Conservation (phyloP, 164 flowering plant species). For the Magnolia kwangsiensis region DNA sequence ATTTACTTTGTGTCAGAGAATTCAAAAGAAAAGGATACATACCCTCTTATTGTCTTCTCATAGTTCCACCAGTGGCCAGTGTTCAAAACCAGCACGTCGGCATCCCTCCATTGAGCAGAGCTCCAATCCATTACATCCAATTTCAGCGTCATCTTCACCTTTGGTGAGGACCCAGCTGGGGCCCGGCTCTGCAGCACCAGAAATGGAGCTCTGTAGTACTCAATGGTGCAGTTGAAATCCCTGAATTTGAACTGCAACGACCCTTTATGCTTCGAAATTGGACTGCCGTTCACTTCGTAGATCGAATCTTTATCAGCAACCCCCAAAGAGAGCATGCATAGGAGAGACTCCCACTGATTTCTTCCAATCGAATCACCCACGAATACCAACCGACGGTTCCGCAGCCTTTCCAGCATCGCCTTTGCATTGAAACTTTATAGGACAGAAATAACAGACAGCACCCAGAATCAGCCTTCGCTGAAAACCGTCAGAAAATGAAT, state of each 20-base stretch:
- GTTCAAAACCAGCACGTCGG: conserved; percentile 83
- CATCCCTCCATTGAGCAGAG: conserved; percentile 68
- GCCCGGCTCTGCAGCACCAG: conserved; percentile 80
- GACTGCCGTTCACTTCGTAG: conserved; percentile 90
- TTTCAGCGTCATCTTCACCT: conserved; percentile 57
- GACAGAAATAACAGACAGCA: not conserved
- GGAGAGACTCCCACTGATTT: conserved; percentile 98
- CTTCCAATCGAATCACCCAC: conserved; percentile 98
- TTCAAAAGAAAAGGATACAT: conserved; percentile 12
- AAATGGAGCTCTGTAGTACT: conserved; percentile 94
- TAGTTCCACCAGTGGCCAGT: conserved; percentile 99
- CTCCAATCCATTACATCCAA: conserved; percentile 92
- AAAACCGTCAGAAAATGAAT: not conserved
- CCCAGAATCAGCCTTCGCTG: not conserved
- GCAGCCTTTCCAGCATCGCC: conserved; percentile 69
- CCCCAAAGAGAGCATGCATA: conserved; percentile 90
- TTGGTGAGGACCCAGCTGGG: conserved; percentile 45
- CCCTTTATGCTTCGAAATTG: conserved; percentile 95
- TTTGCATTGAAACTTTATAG: conserved; percentile 62
- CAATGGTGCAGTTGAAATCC: conserved; percentile 89
- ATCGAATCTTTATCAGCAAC: conserved; percentile 55
- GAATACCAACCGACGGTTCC: conserved; percentile 71
- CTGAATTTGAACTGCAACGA: conserved; percentile 72
- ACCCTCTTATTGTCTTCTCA: conserved; percentile 91
- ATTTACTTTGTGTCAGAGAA: not conserved